Conservation (phyloP, 2,329 filamentous ascomycete species). For the Fusarium agapanthi region DNA sequence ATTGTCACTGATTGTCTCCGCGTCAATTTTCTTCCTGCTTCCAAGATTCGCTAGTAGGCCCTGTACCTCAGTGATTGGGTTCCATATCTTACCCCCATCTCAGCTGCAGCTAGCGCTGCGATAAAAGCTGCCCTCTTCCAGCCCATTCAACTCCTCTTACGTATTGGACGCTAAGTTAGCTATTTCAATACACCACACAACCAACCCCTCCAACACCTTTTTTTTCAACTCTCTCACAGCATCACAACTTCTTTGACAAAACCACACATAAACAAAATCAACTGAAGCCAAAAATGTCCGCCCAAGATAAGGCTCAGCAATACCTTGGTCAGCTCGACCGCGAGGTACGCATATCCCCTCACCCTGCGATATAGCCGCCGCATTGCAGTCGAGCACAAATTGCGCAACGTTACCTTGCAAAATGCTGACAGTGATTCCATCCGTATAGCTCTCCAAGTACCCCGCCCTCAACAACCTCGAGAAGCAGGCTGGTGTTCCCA, state of each 20-base stretch:
- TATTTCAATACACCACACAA: constrained; percentile 34
- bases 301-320: constrained; percentile 79
- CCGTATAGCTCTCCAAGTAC: constrained; percentile 81
- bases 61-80: neutral
- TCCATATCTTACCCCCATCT: constrained; percentile 6
- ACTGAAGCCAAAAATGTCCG: constrained; percentile 61
- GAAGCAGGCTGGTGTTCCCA: constrained; percentile 83
- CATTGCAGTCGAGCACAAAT: constrained; percentile 21
- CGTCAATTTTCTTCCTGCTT: constrained; percentile 42
- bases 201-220: constrained; percentile 32
- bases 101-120: constrained; percentile 38
- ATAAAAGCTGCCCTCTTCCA: constrained; percentile 41
- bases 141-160: constrained; percentile 29
- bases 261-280: constrained; percentile 42
- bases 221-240: constrained; percentile 22
- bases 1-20: constrained; percentile 41
- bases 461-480: constrained; percentile 84
- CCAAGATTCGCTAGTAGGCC: constrained; percentile 31
- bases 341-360: constrained; percentile 67
- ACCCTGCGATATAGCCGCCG: constrained; percentile 4
- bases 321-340: constrained; percentile 83
- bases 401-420: constrained; percentile 8
- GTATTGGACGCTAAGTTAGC: constrained; percentile 29
- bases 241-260: constrained; percentile 21
- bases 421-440: constrained; percentile 40